Base-by-base conservation (phyloP, 768 basidiomycete genomes). In the Suillus plorans region DNA sequence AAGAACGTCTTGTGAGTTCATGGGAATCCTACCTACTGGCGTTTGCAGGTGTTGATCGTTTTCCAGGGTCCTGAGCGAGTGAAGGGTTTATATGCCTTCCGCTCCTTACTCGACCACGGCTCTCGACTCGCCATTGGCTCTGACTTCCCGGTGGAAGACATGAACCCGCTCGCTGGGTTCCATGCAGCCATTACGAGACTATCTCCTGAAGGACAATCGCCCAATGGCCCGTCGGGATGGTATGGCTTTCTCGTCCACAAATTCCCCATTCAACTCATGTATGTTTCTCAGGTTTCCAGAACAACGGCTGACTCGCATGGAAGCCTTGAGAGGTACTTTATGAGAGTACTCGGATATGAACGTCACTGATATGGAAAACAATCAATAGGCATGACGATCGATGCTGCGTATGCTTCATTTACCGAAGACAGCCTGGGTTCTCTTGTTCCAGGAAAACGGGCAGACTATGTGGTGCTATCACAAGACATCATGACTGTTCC, bases 341-440 rank as follows among this genome's bases (percentile, higher is more conserved):
- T 41, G 36, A 25, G 50, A 60, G 50, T 44, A 55, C 55, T 59
- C 25, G 31, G 41, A 36, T 1, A 37, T 1, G n/a, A 14, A 16
- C 18, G 36, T 45, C 34, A 62, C 47, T 28, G 37, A 18, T 42
- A 13, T 8, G 5, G n/a, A 61, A 69, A 36, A 66, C 18, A 16
- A 25, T 8, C 34, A 22, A 63, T 67, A 91, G 90, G 94, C 22
- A 92, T 96, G 88, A 96, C 94, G 3, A 84, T 92, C 44, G 89
- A 93, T 70, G 86, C 92, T 8, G 94, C 94, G 0, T 95, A 91
- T 73, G 94, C 95, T 18, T 90, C 91, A 0, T 95, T 96, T 77
- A 86, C 86, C 0, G 92, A 94, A 69, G 71, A 82, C 49, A 77
- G 71, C 4, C 81, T 92, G 10, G 95, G 95, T n/a, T 91, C 91